Evolutionary conservation across 345 rosid genomes (phyloP).

Genomic region (Pugionium dolabratum): DNA sequence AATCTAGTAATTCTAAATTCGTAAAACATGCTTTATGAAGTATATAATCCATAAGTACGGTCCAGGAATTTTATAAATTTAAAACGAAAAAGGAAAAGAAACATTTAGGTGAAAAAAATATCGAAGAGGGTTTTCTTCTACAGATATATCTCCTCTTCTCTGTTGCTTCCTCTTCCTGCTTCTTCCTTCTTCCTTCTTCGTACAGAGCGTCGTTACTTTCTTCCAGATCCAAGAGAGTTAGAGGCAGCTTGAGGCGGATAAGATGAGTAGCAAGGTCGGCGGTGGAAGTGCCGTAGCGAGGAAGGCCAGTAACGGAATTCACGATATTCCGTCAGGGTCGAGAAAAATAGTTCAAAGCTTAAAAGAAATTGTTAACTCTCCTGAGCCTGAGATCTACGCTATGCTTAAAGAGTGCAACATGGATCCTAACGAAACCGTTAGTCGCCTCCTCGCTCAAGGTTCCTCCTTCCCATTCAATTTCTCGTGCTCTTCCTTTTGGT

Average conservation of each 20-base stretch:
- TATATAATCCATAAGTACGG: neutral
- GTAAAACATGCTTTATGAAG: neutral
- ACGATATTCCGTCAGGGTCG: conserved; percentile 69
- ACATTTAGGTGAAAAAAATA: conserved; percentile 18
- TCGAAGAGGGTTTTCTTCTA: conserved; percentile 35
- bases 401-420: conserved; percentile 93
- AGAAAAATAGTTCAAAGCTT: conserved; percentile 88
- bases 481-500: neutral
- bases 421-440: conserved; percentile 99
- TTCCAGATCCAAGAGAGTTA: conserved; percentile 40
- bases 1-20: too few relatives aligned
- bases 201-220: conserved; percentile 1
- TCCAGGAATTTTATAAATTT: conserved; percentile 5
- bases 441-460: conserved; percentile 97
- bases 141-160: conserved; percentile 13
- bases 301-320: conserved; percentile 61
- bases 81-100: neutral
- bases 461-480: neutral
- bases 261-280: conserved; percentile 61
- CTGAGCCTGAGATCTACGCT: conserved; percentile 93
- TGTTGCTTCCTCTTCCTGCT: neutral
- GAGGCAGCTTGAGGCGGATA: conserved; percentile 33
- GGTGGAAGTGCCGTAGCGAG: conserved; percentile 45
- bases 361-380: conserved; percentile 93
- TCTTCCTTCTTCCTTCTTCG: conserved; percentile 10